phyloP scores from a whole-genome alignment of 257 asterid genomes.

The Solanum etuberosum region DNA sequence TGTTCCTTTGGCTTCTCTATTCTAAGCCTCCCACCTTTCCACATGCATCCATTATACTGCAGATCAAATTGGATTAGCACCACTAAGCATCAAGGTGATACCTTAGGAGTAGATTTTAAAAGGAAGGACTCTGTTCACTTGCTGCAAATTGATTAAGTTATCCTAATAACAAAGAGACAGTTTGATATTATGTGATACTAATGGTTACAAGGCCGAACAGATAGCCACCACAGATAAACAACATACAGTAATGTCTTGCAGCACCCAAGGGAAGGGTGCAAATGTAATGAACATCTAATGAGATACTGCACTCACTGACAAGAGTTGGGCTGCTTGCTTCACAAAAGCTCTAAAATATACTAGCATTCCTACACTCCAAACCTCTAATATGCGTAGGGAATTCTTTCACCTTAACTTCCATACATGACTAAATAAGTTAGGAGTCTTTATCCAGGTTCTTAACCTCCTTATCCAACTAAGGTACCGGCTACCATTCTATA shows the following conservation, averaged over 20 bases:
- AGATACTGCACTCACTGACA: not conserved
- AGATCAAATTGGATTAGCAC: constrained; percentile 2
- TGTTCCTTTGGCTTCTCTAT: constrained; percentile 90
- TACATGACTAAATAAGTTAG: not conserved
- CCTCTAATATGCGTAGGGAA: not conserved
- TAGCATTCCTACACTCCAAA: not conserved
- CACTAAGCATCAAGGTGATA: not conserved
- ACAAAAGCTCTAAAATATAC: not conserved
- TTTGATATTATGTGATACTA: not conserved
- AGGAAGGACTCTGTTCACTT: not conserved
- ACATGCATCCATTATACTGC: constrained; percentile 90
- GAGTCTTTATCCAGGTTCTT: not conserved
- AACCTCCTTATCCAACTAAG: not conserved
- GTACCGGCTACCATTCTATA: not conserved
- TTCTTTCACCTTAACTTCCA: not conserved
- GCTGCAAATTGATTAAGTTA: not conserved
- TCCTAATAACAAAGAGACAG: not conserved
- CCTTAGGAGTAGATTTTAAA: not conserved
- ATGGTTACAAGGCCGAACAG: not conserved
- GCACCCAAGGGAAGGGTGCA: not conserved
- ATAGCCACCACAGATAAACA: not conserved
- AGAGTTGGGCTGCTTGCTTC: not conserved
- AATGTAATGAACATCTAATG: not conserved
- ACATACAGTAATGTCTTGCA: not conserved
- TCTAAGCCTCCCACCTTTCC: constrained; percentile 88